Conservation (phyloP, 495 filamentous ascomycete species). For the Annulohypoxylon bovei region DNA sequence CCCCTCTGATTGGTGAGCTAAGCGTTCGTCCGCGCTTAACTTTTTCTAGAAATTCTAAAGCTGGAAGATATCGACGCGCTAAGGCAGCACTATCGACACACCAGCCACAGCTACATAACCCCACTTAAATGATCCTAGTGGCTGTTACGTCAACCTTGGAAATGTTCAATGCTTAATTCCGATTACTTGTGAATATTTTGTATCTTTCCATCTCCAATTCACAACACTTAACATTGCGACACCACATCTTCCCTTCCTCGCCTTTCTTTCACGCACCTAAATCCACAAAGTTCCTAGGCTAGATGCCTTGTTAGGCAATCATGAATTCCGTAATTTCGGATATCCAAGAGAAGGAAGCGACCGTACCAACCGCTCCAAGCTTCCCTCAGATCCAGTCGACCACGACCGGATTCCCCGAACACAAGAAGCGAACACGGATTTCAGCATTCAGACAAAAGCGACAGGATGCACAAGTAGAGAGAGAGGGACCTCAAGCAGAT, state of each 20-base stretch:
- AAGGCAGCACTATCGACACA: constrained; percentile 14
- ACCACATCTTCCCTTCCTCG: not conserved
- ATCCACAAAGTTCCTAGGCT: not conserved
- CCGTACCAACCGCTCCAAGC: constrained; percentile 66
- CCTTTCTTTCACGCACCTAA: not conserved
- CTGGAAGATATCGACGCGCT: constrained; percentile 9
- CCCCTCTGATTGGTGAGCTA: constrained; percentile 24
- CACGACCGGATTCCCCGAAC: constrained; percentile 83
- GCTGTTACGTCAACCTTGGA: constrained; percentile 32
- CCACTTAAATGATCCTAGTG: constrained; percentile 12
- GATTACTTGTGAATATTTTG: not conserved
- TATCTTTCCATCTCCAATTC: not conserved
- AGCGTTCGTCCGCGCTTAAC: constrained; percentile 30
- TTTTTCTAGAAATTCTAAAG: constrained; percentile 29
- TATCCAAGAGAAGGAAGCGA: constrained; percentile 75
- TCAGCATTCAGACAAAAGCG: constrained; percentile 83
- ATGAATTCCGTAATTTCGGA: constrained; percentile 74
- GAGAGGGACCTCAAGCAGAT: constrained; percentile 21
- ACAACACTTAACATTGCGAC: not conserved
- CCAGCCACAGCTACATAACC: constrained; percentile 17
- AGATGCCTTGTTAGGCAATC: not conserved
- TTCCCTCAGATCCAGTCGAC: constrained; percentile 68
- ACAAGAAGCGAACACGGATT: constrained; percentile 75
- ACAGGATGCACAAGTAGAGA: constrained; percentile 37
- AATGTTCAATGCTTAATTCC: constrained; percentile 3